Base-by-base conservation (phyloP, 1,139 yeast species). In the Zygosaccharomyces pseudobailii region DNA sequence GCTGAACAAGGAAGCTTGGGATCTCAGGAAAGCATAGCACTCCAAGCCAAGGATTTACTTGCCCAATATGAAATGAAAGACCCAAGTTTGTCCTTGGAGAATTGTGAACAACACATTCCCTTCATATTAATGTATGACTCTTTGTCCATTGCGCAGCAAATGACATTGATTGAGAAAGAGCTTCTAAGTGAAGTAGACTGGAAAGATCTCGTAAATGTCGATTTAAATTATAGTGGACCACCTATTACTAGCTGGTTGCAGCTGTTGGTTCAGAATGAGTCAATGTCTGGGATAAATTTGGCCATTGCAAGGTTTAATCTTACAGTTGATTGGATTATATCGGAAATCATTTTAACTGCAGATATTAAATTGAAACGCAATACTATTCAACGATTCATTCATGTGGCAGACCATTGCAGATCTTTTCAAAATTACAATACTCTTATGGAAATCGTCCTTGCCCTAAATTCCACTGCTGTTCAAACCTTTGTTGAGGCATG, bases 231-330 rank as follows among this genome's bases (percentile, higher is more conserved):
- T 50, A 79, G 80, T 36, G 69, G 86, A 39, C 76, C 75, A 1
- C 84, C 90, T 0, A 83, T 83, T n/a, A 83, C 82, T 54, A 85
- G 94, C 61, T 92, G 98, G 98, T 70, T 89, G 25, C 86, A 83
- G 56, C 75, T 87, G 32, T 71, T 90, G 42, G 79, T 84, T 1
- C 79, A 81, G 55, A 81, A 81, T 46, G 78, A 76, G 49, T 66
- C 68, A 20, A 71, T 80, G 48, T 78, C 82, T 28, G 96, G 97
- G 0, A 82, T 88, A 27, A 88, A 87, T 57, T 69, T 90, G 45
- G 92, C 88, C n/a, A 83, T 89, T 45, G 78, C 95, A 0, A 74
- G 98, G 55, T 92, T 90, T 71, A 89, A 90, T 61, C 71, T 92
- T 47, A 84, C 87, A 75, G 88, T 87, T 5, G 87, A 87, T 62